Base-by-base conservation (phyloP, 148 eudicot genomes). In the Silene uniflora region DNA sequence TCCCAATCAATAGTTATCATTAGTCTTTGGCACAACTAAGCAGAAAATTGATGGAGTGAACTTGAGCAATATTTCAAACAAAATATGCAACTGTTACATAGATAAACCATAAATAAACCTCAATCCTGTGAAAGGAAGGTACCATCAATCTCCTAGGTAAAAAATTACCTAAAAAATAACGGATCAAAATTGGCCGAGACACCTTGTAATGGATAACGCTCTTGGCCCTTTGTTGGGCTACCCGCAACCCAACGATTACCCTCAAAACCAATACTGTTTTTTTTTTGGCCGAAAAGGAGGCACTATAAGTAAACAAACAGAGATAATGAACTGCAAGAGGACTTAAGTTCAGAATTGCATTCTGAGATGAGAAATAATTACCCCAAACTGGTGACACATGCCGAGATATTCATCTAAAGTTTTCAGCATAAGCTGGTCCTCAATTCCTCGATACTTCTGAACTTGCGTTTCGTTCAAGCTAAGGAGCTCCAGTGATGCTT, bases 361-460 rank as follows among this genome's bases (percentile, higher is more conserved):
- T 69, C 42, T 24, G 39, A 8, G 9, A 18, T 67, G 6, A 73
- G 29, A 66, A 58, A 76, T 69, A 47, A 63, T 81, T 89, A 91
- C 96, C 96, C 89, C 92, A 47, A 88, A 83, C 70, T 46, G 83
- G 14, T 62, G 86, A 87, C 92, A 88, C 12, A 80, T 76, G 73
- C 59, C 23, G 13, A 83, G 62, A 76, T 91, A 91, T 32, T 77
- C 87, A 76, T 83, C 82, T 54, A 91, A 82, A 75, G 84, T 79
- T 79, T 79, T 78, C 8, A 78, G 74, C 90, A 91, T 91, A n/a
- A 86, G 75, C 61, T 83, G 89, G 81, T 79, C 86, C 85, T 91
- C 96, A 17, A 63, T 78, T 74, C 79, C 85, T 74, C 87, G 88
- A 77, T 82, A 81, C 35, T 76, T 79, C 65, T 32, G 84, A 72